A percentile compares a stretch with the other conserved stretches of the same genome.
Conservation (phyloP, 1,284 basidiomycete genomes). For the Moesziomyces parantarcticus region DNA sequence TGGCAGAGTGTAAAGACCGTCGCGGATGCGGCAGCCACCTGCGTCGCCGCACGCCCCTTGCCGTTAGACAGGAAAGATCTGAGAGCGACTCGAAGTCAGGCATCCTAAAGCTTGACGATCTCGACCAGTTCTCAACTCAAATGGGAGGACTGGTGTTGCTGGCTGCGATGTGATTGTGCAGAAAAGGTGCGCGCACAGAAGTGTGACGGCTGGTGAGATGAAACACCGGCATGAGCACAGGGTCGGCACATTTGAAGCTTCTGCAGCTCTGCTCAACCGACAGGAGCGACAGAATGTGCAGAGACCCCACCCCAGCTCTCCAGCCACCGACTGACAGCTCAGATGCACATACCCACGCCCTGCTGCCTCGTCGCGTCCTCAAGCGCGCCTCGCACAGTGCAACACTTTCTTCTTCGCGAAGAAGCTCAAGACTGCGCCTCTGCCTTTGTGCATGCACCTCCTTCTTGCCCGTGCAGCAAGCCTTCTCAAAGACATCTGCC, state of each 20-base stretch:
- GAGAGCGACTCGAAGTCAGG: no score
- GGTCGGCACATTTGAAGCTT: not conserved
- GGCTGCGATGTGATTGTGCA: not conserved
- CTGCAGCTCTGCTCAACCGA: not conserved
- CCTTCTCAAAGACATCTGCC: not conserved
- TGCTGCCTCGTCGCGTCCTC: not conserved
- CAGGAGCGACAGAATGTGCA: not conserved
- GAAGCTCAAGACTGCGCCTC: not conserved
- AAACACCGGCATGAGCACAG: not conserved
- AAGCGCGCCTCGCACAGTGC: not conserved
- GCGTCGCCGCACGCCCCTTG: not conserved
- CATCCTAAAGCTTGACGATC: no score
- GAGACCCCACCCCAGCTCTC: not conserved
- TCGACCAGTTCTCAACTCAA: not conserved
- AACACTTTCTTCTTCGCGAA: not conserved
- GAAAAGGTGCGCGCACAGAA: constrained; percentile 1
- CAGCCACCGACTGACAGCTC: not conserved
- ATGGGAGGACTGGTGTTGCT: not conserved
- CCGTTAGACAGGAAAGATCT: not conserved
- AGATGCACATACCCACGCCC: not conserved
- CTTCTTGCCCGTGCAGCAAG: not conserved
- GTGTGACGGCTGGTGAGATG: not conserved
- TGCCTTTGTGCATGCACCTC: no score
- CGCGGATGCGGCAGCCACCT: no score
- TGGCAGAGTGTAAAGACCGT: no score